phyloP scores from a whole-genome alignment of 179 eudicot species.

The Corrigiola litoralis region DNA sequence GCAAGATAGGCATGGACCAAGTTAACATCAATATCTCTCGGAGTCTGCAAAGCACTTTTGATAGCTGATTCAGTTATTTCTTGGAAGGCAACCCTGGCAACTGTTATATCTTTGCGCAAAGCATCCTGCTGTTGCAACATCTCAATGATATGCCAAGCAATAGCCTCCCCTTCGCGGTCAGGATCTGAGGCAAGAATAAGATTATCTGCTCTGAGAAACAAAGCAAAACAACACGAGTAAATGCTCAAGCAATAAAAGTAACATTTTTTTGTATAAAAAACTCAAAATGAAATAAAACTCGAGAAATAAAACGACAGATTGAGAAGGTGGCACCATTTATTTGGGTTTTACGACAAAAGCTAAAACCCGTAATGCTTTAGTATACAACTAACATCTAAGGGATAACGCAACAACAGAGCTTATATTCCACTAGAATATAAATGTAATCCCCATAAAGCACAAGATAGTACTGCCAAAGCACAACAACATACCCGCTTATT shows the following conservation, averaged over 20 bases:
- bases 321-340: background rate
- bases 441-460: background rate
- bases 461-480: background rate
- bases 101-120: constrained; percentile 49
- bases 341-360: background rate
- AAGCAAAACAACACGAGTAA: constrained; percentile 33
- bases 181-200: constrained; percentile 99
- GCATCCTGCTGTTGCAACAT: constrained; percentile 86
- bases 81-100: constrained; percentile 84
- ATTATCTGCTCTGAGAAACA: constrained; percentile 71
- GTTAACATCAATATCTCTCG: constrained; percentile 72
- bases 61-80: constrained; percentile 89
- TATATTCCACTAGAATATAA: background rate
- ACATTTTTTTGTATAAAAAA: background rate
- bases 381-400: background rate
- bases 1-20: constrained; percentile 97
- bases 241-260: background rate
- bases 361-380: background rate
- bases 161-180: constrained; percentile 99
- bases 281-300: background rate
- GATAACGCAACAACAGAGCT: too few relatives aligned
- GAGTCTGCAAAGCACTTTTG: constrained; percentile 70
- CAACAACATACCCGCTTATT: constrained; percentile 59
- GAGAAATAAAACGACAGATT: background rate
- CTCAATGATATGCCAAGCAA: constrained; percentile 97